A percentile compares a stretch with the other conserved stretches of the same genome.
Conservation (phyloP, 179 eudicot species). For the Beta lomatogona region DNA sequence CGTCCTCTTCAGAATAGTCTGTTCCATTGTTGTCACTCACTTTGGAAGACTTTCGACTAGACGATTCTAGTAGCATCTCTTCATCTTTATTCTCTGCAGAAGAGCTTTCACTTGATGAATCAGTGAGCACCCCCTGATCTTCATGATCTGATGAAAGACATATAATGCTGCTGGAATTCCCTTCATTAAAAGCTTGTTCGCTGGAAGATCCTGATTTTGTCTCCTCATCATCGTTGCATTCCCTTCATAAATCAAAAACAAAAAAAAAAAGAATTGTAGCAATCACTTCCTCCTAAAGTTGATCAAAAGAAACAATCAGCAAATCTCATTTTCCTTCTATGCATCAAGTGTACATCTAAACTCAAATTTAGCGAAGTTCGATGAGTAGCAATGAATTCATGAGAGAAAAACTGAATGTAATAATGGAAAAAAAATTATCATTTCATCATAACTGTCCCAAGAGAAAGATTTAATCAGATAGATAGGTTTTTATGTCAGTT, state of each 20-base stretch:
- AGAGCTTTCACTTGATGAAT: slow-evolving; percentile 13
- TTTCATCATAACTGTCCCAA: no score
- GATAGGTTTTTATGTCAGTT: no score
- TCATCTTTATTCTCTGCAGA: slow-evolving; percentile 1
- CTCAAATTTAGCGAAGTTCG: no score
- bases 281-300: not conserved
- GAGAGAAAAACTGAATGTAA: no score
- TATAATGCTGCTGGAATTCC: not conserved
- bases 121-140: slow-evolving; percentile 17
- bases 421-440: no score
- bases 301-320: not conserved
- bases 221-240: slow-evolving; percentile 1
- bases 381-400: no score
- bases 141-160: slow-evolving; percentile 1
- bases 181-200: not conserved
- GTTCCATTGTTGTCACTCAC: not conserved
- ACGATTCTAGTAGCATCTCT: slow-evolving; percentile 15
- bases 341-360: not conserved
- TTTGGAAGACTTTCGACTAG: slow-evolving; percentile 3
- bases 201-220: not conserved
- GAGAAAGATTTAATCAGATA: no score
- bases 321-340: not conserved
- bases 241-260: slow-evolving; percentile 11
- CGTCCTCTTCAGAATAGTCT: not conserved
- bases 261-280: not conserved